phyloP scores from a whole-genome alignment of 2,329 filamentous ascomycete genomes.

The Emydomyces testavorans region DNA sequence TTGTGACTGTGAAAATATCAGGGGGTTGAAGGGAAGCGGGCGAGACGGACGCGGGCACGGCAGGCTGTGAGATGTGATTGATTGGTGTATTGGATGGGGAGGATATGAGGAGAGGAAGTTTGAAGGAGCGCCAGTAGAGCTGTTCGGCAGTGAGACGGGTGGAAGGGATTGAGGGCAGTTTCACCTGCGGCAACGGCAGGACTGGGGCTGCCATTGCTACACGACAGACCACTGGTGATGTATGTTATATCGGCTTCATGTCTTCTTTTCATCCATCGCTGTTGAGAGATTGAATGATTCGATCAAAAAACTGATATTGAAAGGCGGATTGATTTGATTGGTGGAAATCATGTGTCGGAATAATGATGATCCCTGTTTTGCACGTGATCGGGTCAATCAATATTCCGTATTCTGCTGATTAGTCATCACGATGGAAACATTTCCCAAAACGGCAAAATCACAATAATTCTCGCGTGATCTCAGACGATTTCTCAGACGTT shows the following conservation, averaged over 20 bases:
- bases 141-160: slow-evolving; percentile 75
- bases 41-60: slow-evolving; percentile 35
- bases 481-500: too few species aligned
- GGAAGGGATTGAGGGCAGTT: slow-evolving; percentile 69
- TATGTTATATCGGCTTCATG: too few species aligned
- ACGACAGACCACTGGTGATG: too few species aligned
- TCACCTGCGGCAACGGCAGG: slow-evolving; percentile 65
- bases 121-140: slow-evolving; percentile 91
- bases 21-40: slow-evolving; percentile 39
- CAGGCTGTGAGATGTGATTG: slow-evolving; percentile 73
- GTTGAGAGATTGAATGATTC: too few species aligned
- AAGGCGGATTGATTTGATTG: too few species aligned
- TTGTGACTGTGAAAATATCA: slow-evolving; percentile 77
- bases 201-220: slow-evolving; percentile 71
- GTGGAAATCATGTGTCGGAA: too few species aligned
- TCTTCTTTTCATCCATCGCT: too few species aligned
- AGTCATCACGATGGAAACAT: too few species aligned
- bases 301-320: too few species aligned
- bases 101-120: slow-evolving; percentile 77
- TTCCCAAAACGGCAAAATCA: slow-evolving; percentile 4
- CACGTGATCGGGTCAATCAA: background rate
- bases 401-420: background rate
- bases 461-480: too few species aligned
- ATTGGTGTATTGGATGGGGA: slow-evolving; percentile 83
- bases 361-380: background rate